Evolutionary conservation across 768 basidiomycete genomes (phyloP).

Genomic region (Naganishia vishniacii): DNA sequence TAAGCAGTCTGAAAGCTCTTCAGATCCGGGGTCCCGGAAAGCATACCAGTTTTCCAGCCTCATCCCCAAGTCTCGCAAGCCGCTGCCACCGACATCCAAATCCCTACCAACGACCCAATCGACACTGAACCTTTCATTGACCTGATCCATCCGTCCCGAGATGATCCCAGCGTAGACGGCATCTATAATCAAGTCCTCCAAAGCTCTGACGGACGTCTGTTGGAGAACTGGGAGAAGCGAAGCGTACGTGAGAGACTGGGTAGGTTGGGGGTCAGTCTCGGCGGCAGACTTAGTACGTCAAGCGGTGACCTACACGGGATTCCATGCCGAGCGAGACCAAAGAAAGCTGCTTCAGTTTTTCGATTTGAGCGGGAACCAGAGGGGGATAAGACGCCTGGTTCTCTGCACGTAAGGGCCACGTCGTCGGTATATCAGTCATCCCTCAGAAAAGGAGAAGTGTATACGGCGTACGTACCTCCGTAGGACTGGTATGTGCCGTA

Average conservation of each 20-base stretch:
- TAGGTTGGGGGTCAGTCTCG: neutral
- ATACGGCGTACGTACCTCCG: constrained; percentile 1
- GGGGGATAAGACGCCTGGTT: constrained; percentile 63
- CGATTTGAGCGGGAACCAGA: constrained; percentile 66
- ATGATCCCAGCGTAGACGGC: constrained; percentile 88
- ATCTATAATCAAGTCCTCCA: constrained; percentile 96
- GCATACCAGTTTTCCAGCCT: constrained; percentile 46
- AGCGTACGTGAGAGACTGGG: constrained; percentile 61
- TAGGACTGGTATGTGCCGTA: constrained; percentile 60
- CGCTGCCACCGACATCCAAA: constrained; percentile 48
- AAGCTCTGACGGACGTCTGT: constrained; percentile 71
- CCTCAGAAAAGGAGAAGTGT: too few species aligned
- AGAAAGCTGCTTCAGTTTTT: constrained; percentile 87
- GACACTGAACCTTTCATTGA: constrained; percentile 65
- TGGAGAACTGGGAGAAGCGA: constrained; percentile 65
- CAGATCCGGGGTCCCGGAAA: neutral
- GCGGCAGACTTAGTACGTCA: neutral
- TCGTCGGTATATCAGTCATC: neutral
- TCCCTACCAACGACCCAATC: constrained; percentile 91
- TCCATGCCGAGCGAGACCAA: constrained; percentile 76
- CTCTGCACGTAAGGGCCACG: constrained; percentile 51
- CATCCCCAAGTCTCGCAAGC: constrained; percentile 26
- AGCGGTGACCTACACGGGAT: constrained; percentile 59
- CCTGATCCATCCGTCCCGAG: constrained; percentile 73
- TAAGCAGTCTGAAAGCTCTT: too few species aligned